A percentile compares a stretch with the other conserved stretches of the same genome.
Conservation (phyloP, 1,139 yeast genomes). For the Ogataea hybrid region DNA sequence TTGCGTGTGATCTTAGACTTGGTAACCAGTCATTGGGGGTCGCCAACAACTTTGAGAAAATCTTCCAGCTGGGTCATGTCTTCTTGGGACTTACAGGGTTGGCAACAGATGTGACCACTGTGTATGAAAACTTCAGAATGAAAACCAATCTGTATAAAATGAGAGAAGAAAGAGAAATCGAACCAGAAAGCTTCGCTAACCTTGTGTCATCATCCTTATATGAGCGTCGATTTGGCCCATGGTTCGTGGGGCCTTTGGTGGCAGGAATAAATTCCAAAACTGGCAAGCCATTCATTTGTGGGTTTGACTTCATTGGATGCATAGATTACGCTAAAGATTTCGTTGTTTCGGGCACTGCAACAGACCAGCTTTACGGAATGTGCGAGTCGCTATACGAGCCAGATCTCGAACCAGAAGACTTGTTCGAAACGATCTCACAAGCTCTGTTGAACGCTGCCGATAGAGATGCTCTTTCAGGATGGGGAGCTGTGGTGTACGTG, state of each 20-base stretch:
- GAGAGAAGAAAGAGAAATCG: slow-evolving; percentile 88
- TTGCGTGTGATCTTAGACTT: slow-evolving; percentile 91
- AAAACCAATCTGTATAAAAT: slow-evolving; percentile 87
- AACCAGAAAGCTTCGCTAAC: slow-evolving; percentile 92
- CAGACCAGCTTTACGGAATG: slow-evolving; percentile 97
- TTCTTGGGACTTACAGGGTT: slow-evolving; percentile 92
- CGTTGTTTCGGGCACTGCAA: slow-evolving; percentile 95
- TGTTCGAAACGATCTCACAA: slow-evolving; percentile 95
- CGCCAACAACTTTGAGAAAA: slow-evolving; percentile 88
- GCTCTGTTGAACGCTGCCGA: slow-evolving; percentile 93
- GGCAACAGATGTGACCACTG: slow-evolving; percentile 90
- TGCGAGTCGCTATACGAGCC: slow-evolving; percentile 98
- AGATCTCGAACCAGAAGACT: slow-evolving; percentile 86
- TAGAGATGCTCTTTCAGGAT: slow-evolving; percentile 95
- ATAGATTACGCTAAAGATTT: slow-evolving; percentile 94
- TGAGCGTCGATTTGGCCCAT: slow-evolving; percentile 93
- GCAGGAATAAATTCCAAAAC: slow-evolving; percentile 89
- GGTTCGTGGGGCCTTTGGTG: slow-evolving; percentile 94
- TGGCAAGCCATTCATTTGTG: slow-evolving; percentile 86
- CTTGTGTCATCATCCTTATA: slow-evolving; percentile 87
- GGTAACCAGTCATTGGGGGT: slow-evolving; percentile 95
- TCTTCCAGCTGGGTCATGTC: slow-evolving; percentile 81
- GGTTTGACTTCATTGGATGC: slow-evolving; percentile 95
- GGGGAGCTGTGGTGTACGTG: slow-evolving; percentile 97
- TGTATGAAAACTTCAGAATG: slow-evolving; percentile 76